These are phyloP conservation scores for Drosera capensis DNA, from an alignment of 148 eudicot genomes.

Conservation along the genomic window DNA sequence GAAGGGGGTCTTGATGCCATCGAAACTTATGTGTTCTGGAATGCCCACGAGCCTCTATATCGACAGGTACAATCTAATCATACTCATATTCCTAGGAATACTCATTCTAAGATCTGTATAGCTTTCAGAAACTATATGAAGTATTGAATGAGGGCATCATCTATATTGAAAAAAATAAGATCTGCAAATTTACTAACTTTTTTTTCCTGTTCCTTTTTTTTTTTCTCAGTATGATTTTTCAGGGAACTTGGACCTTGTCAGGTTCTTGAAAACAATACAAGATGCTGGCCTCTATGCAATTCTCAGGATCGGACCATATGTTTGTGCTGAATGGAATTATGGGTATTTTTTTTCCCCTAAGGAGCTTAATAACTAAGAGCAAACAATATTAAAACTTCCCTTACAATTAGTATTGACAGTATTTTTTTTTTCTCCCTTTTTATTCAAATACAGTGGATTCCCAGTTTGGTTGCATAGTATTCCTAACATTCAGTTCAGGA, in stretches of 20 bases:
- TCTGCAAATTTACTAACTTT: no score
- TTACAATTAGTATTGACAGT: neutral
- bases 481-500: conserved; percentile 22
- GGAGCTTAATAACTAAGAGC: neutral
- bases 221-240: conserved; percentile 28
- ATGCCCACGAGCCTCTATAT: neutral
- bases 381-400: neutral
- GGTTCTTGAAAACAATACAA: conserved; percentile 31
- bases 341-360: conserved; percentile 16
- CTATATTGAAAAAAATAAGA: no score
- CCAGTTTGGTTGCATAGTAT: conserved; percentile 38
- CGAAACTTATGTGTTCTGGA: neutral
- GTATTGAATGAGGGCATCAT: no score
- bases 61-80: neutral
- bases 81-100: neutral
- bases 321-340: conserved; percentile 49
- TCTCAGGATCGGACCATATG: conserved; percentile 51
- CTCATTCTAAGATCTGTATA: no score
- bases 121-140: no score
- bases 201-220: neutral
- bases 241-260: conserved; percentile 26
- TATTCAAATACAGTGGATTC: conserved; percentile 4
- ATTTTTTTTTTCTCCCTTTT: neutral
- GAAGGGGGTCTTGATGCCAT: neutral
- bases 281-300: conserved; percentile 32